phyloP scores from a whole-genome alignment of 2,329 filamentous ascomycete species.

The Venturia oleaginea region DNA sequence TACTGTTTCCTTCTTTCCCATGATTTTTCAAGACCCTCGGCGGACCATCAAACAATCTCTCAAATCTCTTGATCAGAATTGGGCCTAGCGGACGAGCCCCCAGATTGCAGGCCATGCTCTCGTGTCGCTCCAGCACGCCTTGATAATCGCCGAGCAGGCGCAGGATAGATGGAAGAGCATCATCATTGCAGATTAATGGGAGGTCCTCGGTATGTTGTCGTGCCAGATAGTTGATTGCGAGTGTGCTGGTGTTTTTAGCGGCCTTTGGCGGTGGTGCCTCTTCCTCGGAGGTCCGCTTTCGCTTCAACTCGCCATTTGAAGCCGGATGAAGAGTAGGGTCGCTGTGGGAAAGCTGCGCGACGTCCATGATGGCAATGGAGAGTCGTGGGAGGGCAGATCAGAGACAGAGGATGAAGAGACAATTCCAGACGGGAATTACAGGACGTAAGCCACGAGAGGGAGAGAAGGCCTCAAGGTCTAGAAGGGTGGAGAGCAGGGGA shows the following conservation, averaged over 20 bases:
- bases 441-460: neutral
- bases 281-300: conserved; percentile 37
- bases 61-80: conserved; percentile 76
- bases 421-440: neutral
- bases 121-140: conserved; percentile 73
- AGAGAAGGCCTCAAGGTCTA: conserved; percentile 19
- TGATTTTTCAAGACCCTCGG: conserved; percentile 58
- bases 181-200: conserved; percentile 53
- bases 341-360: neutral
- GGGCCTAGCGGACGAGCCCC: conserved; percentile 76
- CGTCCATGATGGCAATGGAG: conserved; percentile 11
- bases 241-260: conserved; percentile 18
- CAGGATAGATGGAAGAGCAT: conserved; percentile 66
- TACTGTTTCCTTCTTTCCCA: conserved; percentile 49
- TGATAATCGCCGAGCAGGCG: conserved; percentile 71
- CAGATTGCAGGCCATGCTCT: conserved; percentile 77
- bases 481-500: conserved; percentile 12
- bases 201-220: conserved; percentile 53
- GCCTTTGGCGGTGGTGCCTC: conserved; percentile 14
- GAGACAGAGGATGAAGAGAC: neutral
- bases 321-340: conserved; percentile 2
- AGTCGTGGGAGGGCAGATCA: neutral
- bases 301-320: conserved; percentile 26
- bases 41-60: conserved; percentile 74
- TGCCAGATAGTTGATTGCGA: conserved; percentile 61